Conservation (phyloP, 495 filamentous ascomycete species). For the Physcia stellaris region DNA sequence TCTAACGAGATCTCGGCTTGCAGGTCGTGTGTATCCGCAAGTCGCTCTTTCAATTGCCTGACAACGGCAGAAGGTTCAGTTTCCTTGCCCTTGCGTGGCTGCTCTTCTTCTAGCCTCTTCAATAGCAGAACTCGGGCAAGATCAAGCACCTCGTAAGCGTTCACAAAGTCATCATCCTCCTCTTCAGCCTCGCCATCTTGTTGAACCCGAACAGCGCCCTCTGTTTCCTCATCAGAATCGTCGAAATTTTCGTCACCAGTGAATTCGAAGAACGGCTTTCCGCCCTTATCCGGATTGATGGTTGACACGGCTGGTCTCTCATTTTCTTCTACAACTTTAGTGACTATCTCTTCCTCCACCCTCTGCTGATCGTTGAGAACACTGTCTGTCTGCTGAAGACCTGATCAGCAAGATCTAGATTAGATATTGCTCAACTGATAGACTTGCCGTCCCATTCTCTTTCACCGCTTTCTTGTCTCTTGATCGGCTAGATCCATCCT, state of each 20-base stretch:
- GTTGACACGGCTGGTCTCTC: constrained; percentile 26
- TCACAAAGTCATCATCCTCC: constrained; percentile 81
- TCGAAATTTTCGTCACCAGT: constrained; percentile 90
- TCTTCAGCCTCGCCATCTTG: constrained; percentile 42
- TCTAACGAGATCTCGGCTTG: constrained; percentile 91
- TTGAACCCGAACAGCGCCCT: constrained; percentile 27
- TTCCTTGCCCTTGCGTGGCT: constrained; percentile 36
- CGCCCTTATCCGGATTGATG: constrained; percentile 24
- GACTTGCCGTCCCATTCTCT: neutral
- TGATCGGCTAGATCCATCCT: constrained; percentile 2
- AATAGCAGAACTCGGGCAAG: constrained; percentile 70
- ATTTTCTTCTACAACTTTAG: constrained; percentile 28
- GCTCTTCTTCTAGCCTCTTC: constrained; percentile 36
- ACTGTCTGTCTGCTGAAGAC: no score
- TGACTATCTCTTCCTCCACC: constrained; percentile 10
- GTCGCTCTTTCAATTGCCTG: constrained; percentile 60
- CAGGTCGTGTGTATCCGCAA: constrained; percentile 83
- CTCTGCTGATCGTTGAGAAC: constrained; percentile 17
- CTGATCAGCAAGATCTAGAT: no score
- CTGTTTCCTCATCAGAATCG: constrained; percentile 53
- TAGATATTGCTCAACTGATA: no score
- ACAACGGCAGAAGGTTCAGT: constrained; percentile 33
- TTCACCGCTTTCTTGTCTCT: neutral
- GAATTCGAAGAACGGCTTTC: constrained; percentile 78
- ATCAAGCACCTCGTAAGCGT: constrained; percentile 85